Evolutionary conservation across 345 rosid species (phyloP), one percentile per base, ranked within the genome.

Genomic region (Eucalyptus regnans): DNA sequence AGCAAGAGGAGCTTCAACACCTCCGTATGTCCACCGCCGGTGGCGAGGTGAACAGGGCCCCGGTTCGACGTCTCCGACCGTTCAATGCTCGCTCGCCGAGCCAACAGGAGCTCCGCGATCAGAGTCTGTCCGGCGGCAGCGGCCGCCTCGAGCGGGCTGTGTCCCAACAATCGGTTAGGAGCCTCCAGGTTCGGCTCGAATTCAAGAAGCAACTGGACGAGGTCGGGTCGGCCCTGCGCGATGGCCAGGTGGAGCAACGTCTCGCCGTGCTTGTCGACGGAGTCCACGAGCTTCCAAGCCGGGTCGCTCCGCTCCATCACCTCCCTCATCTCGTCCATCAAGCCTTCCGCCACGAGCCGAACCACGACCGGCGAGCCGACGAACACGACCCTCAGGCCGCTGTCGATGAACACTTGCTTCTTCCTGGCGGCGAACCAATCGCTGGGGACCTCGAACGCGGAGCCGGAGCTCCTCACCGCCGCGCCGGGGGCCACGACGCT

Each of bases 401-500:
- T 94, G 17, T 95, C 97, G 6, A 92, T 88, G 50, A 94, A 95
- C 17, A 94, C 96, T 50, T 94, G 97, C 89, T 95, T 95, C 93
- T 92, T 95, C 92, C 83, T 93, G 16, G 94, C 86, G 3, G 95
- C 93, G 90, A 95, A 95, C 94, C 95, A 95, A 52, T 95, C 97
- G 68, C 25, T 86, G 9, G 95, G 97, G 16, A 94, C 95, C 46
- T 93, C 94, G 13, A 91, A 86, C 13, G 90, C 89, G 8, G 96
- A 92, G n/a, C 89, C 37, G 1, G 91, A 85, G 8, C 92, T 93
- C 89, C 90, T 94, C 58, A 89, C 46, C 2, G 95, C 91, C 2
- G 96, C 96, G 2, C 96, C 95, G 9, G 95, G 97, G 81, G 92
- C 96, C 76, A 95, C 96, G 41, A 94, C 94, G 87, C 96, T 95